phyloP scores from a whole-genome alignment of 306 rosid genomes.

The Cyamopsis tetragonoloba region DNA sequence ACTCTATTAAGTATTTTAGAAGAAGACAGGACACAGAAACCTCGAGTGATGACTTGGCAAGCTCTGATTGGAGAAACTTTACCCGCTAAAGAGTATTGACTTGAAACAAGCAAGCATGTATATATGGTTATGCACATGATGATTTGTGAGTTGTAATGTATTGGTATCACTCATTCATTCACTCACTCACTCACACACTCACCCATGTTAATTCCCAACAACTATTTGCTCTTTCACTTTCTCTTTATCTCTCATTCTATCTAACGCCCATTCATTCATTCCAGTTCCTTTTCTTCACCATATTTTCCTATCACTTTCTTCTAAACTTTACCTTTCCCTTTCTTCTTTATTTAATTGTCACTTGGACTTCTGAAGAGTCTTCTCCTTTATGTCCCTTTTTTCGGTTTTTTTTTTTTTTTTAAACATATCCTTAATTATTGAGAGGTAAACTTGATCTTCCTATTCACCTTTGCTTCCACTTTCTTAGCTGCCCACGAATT shows the following conservation, averaged over 20 bases:
- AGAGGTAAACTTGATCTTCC: conserved; percentile 25
- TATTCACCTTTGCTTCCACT: background rate
- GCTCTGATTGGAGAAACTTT: background rate
- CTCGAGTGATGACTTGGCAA: conserved; percentile 10
- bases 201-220: background rate
- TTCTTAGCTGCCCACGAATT: background rate
- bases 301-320: background rate
- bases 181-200: too few species aligned
- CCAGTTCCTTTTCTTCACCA: conserved; percentile 8
- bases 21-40: background rate
- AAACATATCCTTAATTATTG: background rate
- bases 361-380: background rate
- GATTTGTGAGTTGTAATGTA: background rate
- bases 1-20: too few species aligned
- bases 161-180: background rate
- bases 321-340: background rate
- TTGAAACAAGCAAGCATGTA: conserved; percentile 31
- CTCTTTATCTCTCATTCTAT: conserved; percentile 8
- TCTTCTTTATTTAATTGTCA: background rate
- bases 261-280: background rate
- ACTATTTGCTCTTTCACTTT: background rate
- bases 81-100: conserved; percentile 37
- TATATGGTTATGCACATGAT: background rate
- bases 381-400: background rate
- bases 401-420: background rate